Conservation (phyloP, 768 basidiomycete species). For the Pulveroboletus sp. region DNA sequence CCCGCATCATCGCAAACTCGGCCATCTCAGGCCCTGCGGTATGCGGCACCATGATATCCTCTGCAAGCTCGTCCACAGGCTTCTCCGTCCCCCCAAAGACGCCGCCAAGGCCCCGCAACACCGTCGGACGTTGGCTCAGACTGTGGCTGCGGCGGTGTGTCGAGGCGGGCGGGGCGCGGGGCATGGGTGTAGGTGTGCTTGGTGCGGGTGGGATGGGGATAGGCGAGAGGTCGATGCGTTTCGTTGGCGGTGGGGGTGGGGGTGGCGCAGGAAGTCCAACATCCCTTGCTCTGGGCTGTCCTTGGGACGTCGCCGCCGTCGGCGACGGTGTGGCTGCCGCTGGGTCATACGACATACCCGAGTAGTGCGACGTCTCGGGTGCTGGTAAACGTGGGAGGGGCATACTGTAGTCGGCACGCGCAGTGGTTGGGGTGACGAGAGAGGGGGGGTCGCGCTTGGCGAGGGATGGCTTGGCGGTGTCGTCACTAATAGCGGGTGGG, state of each 20-base stretch:
- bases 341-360: slow-evolving; percentile 76
- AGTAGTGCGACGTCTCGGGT: slow-evolving; percentile 79
- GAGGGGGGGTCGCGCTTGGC: slow-evolving; percentile 32
- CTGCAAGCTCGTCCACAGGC: slow-evolving; percentile 43
- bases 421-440: slow-evolving; percentile 27
- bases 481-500: slow-evolving; percentile 10
- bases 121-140: slow-evolving; percentile 68
- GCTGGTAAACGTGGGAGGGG: slow-evolving; percentile 77
- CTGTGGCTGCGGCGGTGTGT: slow-evolving; percentile 84
- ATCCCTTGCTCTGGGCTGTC: slow-evolving; percentile 66
- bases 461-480: slow-evolving; percentile 28
- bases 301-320: slow-evolving; percentile 54
- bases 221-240: slow-evolving; percentile 28
- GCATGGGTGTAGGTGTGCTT: slow-evolving; percentile 36
- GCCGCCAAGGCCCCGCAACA: slow-evolving; percentile 53
- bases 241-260: slow-evolving; percentile 14
- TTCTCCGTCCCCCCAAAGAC: slow-evolving; percentile 50
- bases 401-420: slow-evolving; percentile 76
- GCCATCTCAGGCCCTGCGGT: slow-evolving; percentile 67
- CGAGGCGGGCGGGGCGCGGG: slow-evolving; percentile 71
- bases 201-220: slow-evolving; percentile 28
- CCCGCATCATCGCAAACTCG: slow-evolving; percentile 47
- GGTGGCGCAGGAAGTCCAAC: slow-evolving; percentile 46
- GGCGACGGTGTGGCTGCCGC: slow-evolving; percentile 49
- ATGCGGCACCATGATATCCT: slow-evolving; percentile 42